phyloP scores from a whole-genome alignment of 768 basidiomycete genomes.

The Lentinula sp. region DNA sequence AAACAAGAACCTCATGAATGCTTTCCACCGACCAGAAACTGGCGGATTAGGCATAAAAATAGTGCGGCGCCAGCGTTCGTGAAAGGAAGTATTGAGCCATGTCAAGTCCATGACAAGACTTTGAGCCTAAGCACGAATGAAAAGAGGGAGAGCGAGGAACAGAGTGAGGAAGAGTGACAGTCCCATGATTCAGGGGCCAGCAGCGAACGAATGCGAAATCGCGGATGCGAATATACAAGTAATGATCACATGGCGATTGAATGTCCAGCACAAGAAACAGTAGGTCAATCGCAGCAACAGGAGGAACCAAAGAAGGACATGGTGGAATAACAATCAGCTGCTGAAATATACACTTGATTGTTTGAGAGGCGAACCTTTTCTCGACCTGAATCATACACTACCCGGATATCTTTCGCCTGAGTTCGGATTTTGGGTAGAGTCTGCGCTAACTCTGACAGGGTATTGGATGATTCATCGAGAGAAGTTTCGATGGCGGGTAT shows the following conservation, averaged over 20 bases:
- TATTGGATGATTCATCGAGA: slow-evolving; percentile 54
- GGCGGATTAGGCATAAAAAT: slow-evolving; percentile 71
- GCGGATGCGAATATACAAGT: not conserved
- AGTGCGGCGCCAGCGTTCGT: slow-evolving; percentile 67
- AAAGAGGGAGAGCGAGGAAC: not conserved
- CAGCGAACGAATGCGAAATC: not conserved
- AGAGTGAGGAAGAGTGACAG: not conserved
- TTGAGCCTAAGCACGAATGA: slow-evolving; percentile 41
- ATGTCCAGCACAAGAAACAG: not conserved
- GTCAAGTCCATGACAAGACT: slow-evolving; percentile 55
- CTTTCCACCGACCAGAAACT: slow-evolving; percentile 68
- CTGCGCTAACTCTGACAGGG: slow-evolving; percentile 49
- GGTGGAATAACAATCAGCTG: not conserved
- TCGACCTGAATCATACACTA: slow-evolving; percentile 68
- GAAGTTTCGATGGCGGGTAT: slow-evolving; percentile 57
- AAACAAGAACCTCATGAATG: slow-evolving; percentile 55
- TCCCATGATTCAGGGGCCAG: not conserved
- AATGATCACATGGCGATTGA: slow-evolving; percentile 8
- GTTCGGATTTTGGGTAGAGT: slow-evolving; percentile 55
- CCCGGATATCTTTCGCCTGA: slow-evolving; percentile 55
- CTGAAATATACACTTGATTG: not conserved
- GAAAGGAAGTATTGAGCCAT: slow-evolving; percentile 77
- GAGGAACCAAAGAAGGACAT: not conserved
- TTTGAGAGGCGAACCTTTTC: slow-evolving; percentile 39
- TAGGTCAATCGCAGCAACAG: not conserved